Percentiles rank a stretch among this genome's conserved stretches.
Conservation (phyloP, 495 filamentous ascomycete species). For the Lasiosphaeria ovina region DNA sequence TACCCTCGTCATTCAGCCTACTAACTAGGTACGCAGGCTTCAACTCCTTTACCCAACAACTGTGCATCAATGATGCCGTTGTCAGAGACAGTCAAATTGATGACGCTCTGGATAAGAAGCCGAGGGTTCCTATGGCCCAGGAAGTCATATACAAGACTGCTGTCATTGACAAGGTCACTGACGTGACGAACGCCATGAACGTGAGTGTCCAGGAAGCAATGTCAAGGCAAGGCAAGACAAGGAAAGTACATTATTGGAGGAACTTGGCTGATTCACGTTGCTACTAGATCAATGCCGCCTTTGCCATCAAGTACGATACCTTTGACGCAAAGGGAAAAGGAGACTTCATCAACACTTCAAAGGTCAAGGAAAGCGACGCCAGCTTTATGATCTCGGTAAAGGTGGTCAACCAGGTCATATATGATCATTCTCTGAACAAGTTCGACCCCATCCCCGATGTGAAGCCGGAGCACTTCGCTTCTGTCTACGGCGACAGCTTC, state of each 20-base stretch:
- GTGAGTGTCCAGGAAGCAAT: not conserved
- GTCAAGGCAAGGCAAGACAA: no score
- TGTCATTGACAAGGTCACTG: conserved; percentile 6
- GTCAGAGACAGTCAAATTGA: not conserved
- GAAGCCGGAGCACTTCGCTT: not conserved
- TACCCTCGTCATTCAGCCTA: not conserved
- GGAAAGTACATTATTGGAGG: no score
- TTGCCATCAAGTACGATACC: conserved; percentile 5
- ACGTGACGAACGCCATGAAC: conserved; percentile 2
- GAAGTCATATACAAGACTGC: conserved; percentile 2
- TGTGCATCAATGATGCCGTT: conserved; percentile 4
- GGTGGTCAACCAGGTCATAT: conserved; percentile 5
- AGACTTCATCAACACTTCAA: not conserved
- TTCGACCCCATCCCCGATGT: conserved; percentile 3
- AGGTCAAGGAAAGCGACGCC: conserved; percentile 11
- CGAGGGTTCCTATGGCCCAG: conserved; percentile 1
- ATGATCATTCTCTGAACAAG: not conserved
- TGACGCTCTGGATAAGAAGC: not conserved
- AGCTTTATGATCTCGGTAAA: conserved; percentile 5
- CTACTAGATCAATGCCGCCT: not conserved
- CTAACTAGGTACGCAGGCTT: not conserved
- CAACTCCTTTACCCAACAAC: conserved; percentile 3
- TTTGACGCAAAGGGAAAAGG: conserved; percentile 1
- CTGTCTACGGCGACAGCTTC: conserved; percentile 10
- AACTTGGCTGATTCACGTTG: no score